Base-by-base conservation (phyloP, 768 basidiomycete genomes). In the Termitomyces sp. region DNA sequence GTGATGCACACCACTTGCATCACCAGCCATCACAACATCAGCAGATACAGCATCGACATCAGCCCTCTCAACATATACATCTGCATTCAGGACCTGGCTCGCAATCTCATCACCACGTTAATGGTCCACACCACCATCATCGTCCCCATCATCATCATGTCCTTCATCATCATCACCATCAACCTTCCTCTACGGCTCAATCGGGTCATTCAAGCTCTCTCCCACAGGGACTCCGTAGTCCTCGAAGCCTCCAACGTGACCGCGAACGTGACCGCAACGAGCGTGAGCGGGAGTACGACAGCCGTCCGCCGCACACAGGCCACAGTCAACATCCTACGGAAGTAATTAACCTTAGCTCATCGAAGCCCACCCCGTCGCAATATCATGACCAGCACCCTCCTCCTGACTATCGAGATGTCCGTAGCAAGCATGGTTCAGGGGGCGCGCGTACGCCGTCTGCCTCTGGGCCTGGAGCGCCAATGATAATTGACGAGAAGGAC, bases 61-160 rank as follows among this genome's bases (percentile, higher is more conserved):
- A 70, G 57, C 65, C 69, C 18, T 56, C 66, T 46, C 65, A 62
- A 51, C 69, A 70, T 59, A 74, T 71, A 56, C 71, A 75, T 46
- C 66, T 69, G 18, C 78, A 78, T 67, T 57, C 62, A 30, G 57
- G 64, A 33, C 59, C 52, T 30, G 51, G 65, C 6, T 26, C 55
- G 36, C 72, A 68, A 63, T 48, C 65, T 5, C 75, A 75, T 57
- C 72, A 77, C 55, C 75, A 77, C 55, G 64, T 66, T 5, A 66
- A 66, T 50, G 73, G 73, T 50, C 76, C 79, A 56, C 82, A 82
- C 59, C 82, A 76, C 62, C 81, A 78, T 55, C 77, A 76, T 30
- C 64, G 71, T 2, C 74, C 73, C n/a, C 81, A 81, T 53, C 83
- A 86, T 58, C 81, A 83, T 58, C 83, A 84, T 61, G 75, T 77